These are phyloP conservation scores for Neophaeococcomyces mojaviensis DNA, from an alignment of 2,329 filamentous ascomycete genomes.

Conservation along the genomic window DNA sequence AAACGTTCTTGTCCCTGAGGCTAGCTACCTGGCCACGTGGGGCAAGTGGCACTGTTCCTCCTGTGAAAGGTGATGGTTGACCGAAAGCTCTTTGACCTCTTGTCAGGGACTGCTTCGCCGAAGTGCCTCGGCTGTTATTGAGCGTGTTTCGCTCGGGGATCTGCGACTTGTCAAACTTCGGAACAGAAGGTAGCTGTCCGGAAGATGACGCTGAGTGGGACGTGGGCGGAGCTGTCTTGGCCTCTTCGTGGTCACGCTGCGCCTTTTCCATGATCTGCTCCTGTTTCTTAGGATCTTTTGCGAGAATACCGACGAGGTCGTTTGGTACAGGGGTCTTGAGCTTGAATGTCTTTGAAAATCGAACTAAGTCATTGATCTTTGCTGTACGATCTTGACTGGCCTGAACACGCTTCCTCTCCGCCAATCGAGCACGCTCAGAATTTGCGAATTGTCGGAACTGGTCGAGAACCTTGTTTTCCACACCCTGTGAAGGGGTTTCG, in stretches of 20 bases:
- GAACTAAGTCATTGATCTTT: slow-evolving; percentile 89
- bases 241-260: slow-evolving; percentile 61
- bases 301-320: slow-evolving; percentile 88
- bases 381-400: slow-evolving; percentile 72
- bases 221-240: slow-evolving; percentile 27
- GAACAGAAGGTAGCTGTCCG: slow-evolving; percentile 39
- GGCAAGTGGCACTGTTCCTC: not conserved
- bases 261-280: slow-evolving; percentile 87
- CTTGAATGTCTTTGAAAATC: slow-evolving; percentile 91
- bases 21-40: not conserved
- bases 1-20: not conserved
- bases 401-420: slow-evolving; percentile 49
- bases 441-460: slow-evolving; percentile 59
- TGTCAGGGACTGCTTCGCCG: slow-evolving; percentile 37
- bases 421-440: slow-evolving; percentile 52
- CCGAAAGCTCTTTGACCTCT: slow-evolving; percentile 32
- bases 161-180: slow-evolving; percentile 36
- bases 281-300: slow-evolving; percentile 93
- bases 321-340: slow-evolving; percentile 83
- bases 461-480: slow-evolving; percentile 54
- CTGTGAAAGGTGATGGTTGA: slow-evolving; percentile 29
- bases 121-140: slow-evolving; percentile 40
- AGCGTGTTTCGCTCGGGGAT: slow-evolving; percentile 42
- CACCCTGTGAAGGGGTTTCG: slow-evolving; percentile 52
- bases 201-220: slow-evolving; percentile 40